Percentiles rank a stretch among this genome's conserved stretches.
Conservation (phyloP, 2,329 filamentous ascomycete genomes). For the Botrytis pseudocinerea region DNA sequence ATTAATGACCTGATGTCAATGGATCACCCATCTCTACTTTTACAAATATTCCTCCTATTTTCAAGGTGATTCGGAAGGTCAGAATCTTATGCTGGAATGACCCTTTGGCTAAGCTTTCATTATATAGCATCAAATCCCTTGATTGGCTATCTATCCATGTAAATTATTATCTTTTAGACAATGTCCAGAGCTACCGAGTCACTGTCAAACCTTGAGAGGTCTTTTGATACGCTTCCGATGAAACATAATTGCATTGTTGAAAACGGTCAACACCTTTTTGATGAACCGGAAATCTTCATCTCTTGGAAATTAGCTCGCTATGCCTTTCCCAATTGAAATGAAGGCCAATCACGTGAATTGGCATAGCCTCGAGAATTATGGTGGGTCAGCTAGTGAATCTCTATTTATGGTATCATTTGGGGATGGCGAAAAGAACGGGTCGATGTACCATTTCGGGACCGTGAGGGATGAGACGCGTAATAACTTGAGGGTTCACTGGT, state of each 20-base stretch:
- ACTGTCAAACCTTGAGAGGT: neutral
- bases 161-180: neutral
- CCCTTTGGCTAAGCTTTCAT: neutral
- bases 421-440: neutral
- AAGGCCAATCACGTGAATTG: neutral
- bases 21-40: neutral
- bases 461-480: slow-evolving; percentile 18
- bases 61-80: neutral
- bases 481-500: neutral
- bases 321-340: neutral
- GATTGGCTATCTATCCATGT: neutral
- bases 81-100: neutral
- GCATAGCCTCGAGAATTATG: neutral
- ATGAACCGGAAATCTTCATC: neutral
- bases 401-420: slow-evolving; percentile 20
- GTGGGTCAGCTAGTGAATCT: slow-evolving; percentile 12
- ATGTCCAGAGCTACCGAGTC: neutral
- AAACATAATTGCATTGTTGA: neutral
- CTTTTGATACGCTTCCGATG: neutral
- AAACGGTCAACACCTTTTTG: neutral
- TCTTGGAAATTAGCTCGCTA: slow-evolving; percentile 4
- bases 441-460: neutral
- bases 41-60: neutral
- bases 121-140: neutral
- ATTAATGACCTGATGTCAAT: neutral